Evolutionary conservation across 1,284 basidiomycete species (phyloP).

Genomic region (Mycosarcoma maydis): DNA sequence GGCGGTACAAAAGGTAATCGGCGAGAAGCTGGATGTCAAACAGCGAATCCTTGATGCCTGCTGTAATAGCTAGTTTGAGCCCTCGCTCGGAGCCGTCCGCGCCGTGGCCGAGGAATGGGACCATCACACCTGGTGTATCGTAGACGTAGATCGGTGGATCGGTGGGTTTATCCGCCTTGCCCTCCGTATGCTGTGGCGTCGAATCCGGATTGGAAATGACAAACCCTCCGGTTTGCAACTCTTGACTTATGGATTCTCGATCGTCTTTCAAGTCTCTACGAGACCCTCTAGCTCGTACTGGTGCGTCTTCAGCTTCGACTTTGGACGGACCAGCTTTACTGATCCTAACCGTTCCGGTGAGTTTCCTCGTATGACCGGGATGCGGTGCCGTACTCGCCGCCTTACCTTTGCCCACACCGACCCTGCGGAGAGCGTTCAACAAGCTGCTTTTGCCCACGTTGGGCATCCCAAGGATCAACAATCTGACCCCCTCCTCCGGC

Average conservation of each 20-base stretch:
- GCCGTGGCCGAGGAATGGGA: conserved; percentile 90
- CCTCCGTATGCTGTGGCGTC: conserved; percentile 62
- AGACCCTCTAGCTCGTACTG: neutral
- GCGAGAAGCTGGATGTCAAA: conserved; percentile 86
- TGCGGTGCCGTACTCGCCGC: conserved; percentile 87
- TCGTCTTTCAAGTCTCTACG: neutral
- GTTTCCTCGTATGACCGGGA: conserved; percentile 70
- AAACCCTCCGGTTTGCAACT: too few relatives aligned
- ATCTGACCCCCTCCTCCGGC: conserved; percentile 61
- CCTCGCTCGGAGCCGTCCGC: conserved; percentile 85
- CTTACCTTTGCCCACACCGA: conserved; percentile 86
- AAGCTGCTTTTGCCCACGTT: conserved; percentile 98
- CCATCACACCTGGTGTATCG: conserved; percentile 96
- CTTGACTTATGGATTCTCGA: too few relatives aligned
- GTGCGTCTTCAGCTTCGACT: conserved; percentile 8
- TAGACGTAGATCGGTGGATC: conserved; percentile 88
- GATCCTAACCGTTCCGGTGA: conserved; percentile 64
- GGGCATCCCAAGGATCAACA: conserved; percentile 80
- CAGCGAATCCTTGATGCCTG: conserved; percentile 91
- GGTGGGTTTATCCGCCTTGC: conserved; percentile 77
- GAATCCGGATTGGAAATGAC: too few relatives aligned
- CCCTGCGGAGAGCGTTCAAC: conserved; percentile 87
- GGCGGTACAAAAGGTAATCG: conserved; percentile 85
- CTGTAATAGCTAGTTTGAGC: conserved; percentile 90
- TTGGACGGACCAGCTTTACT: conserved; percentile 48